phyloP scores from a whole-genome alignment of 2,329 filamentous ascomycete genomes.

The Monosporascus sp. region DNA sequence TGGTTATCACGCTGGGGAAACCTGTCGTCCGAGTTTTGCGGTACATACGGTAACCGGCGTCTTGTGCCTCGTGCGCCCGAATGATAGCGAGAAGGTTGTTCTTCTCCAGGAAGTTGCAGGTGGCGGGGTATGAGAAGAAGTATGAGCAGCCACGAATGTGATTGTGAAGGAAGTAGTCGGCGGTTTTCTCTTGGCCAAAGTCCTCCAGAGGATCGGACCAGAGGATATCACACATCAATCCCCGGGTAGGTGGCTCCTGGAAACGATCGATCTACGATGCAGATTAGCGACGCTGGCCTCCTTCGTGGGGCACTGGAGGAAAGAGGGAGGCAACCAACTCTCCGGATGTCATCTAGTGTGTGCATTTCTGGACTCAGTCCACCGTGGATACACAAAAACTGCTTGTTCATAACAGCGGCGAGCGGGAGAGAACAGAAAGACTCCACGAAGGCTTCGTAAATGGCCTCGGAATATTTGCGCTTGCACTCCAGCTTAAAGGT shows the following conservation, averaged over 20 bases:
- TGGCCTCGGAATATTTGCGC: slow-evolving; percentile 94
- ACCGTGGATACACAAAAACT: slow-evolving; percentile 97
- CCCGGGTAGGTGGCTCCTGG: slow-evolving; percentile 93
- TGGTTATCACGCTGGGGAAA: slow-evolving; percentile 99
- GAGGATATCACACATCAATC: slow-evolving; percentile 97
- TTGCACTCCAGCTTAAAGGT: slow-evolving; percentile 99
- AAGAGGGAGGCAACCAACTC: slow-evolving; percentile 45
- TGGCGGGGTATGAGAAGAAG: slow-evolving; percentile 97
- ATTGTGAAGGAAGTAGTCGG: slow-evolving; percentile 96
- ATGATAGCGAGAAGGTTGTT: slow-evolving; percentile 97
- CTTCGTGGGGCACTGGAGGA: neutral
- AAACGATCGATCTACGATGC: slow-evolving; percentile 80
- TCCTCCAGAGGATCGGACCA: slow-evolving; percentile 98
- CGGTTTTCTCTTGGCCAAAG: slow-evolving; percentile 97
- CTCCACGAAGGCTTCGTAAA: slow-evolving; percentile 98
- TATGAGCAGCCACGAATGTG: slow-evolving; percentile 98
- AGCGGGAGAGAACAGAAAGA: slow-evolving; percentile 92
- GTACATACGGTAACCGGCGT: slow-evolving; percentile 98
- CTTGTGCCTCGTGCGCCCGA: slow-evolving; percentile 95
- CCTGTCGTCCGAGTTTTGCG: slow-evolving; percentile 87
- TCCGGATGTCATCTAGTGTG: slow-evolving; percentile 89
- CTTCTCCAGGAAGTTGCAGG: slow-evolving; percentile 96
- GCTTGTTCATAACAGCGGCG: slow-evolving; percentile 99
- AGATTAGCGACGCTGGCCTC: slow-evolving; percentile 8
- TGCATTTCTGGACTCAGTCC: slow-evolving; percentile 93